Conservation (phyloP, 176 grass and related monocot species). For the Paspalum vaginatum region DNA sequence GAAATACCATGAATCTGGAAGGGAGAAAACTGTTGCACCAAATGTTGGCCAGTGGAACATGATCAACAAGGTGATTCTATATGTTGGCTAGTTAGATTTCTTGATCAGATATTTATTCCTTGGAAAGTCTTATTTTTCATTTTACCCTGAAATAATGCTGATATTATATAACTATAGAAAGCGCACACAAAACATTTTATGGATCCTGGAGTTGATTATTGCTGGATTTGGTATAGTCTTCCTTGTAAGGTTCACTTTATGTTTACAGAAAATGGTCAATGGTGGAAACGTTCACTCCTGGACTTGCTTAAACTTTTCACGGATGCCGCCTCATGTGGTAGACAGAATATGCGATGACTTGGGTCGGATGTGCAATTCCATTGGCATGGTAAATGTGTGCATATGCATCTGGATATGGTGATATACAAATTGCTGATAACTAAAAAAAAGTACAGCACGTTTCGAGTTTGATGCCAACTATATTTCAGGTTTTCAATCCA, state of each 20-base stretch:
- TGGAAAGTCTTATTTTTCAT: background rate
- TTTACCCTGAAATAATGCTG: background rate
- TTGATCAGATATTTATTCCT: background rate
- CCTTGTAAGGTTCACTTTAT: constrained; percentile 25
- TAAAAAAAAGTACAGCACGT: background rate
- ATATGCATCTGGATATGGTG: background rate
- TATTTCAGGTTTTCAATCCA: constrained; percentile 57
- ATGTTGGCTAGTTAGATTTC: constrained; percentile 8
- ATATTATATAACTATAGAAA: background rate
- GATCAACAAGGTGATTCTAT: constrained; percentile 69
- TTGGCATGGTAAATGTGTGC: constrained; percentile 63
- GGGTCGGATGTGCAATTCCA: constrained; percentile 60
- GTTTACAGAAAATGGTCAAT: constrained; percentile 67
- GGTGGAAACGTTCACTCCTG: constrained; percentile 56
- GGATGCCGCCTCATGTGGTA: constrained; percentile 8
- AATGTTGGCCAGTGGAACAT: constrained; percentile 76
- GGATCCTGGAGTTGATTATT: background rate
- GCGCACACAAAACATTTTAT: constrained; percentile 1
- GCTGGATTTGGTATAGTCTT: background rate
- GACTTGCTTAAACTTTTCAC: constrained; percentile 70
- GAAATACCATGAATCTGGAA: constrained; percentile 70
- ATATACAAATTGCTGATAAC: background rate
- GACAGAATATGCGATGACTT: constrained; percentile 46
- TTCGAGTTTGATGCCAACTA: background rate
- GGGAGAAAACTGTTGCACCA: constrained; percentile 59